These are phyloP conservation scores for Globisporangium lucens DNA, from an alignment of 352 stramenopile genomes.

Conservation along the genomic window DNA sequence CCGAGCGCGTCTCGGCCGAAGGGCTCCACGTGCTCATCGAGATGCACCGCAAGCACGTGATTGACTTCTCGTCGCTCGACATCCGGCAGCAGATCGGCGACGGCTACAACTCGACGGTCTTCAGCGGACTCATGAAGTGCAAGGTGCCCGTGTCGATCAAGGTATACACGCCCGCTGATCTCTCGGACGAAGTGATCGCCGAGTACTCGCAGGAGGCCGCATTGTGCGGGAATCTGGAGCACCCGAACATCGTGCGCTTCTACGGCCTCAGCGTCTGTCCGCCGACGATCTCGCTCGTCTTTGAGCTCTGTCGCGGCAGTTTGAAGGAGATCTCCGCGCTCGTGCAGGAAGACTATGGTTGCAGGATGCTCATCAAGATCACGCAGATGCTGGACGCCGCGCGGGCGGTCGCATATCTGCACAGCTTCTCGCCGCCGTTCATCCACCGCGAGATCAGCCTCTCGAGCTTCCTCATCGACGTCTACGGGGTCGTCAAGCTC, in stretches of 20 bases:
- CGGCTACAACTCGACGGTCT: constrained; percentile 44
- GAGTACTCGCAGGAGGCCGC: constrained; percentile 58
- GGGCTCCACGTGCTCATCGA: constrained; percentile 69
- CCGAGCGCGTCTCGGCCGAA: constrained; percentile 52
- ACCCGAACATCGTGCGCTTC: constrained; percentile 63
- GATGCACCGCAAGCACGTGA: constrained; percentile 72
- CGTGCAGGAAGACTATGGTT: constrained; percentile 34
- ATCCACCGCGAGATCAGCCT: constrained; percentile 75
- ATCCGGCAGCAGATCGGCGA: constrained; percentile 47
- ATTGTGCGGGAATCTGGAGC: constrained; percentile 49
- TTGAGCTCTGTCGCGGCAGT: constrained; percentile 58
- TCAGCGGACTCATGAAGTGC: constrained; percentile 42
- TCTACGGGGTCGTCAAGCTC: constrained; percentile 53
- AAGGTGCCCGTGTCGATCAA: constrained; percentile 57
- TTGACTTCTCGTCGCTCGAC: constrained; percentile 65
- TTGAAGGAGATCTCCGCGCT: constrained; percentile 46
- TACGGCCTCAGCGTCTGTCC: constrained; percentile 61
- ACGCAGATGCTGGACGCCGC: constrained; percentile 63
- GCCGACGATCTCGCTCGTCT: constrained; percentile 65
- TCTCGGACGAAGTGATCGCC: constrained; percentile 55
- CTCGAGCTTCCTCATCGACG: constrained; percentile 69
- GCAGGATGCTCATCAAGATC: constrained; percentile 52
- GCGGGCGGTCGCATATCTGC: constrained; percentile 60
- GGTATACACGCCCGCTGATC: constrained; percentile 58
- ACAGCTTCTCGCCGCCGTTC: constrained; percentile 72